These are phyloP conservation scores for Parmelia sp. DNA, from an alignment of 495 filamentous ascomycete species.

Conservation along the genomic window DNA sequence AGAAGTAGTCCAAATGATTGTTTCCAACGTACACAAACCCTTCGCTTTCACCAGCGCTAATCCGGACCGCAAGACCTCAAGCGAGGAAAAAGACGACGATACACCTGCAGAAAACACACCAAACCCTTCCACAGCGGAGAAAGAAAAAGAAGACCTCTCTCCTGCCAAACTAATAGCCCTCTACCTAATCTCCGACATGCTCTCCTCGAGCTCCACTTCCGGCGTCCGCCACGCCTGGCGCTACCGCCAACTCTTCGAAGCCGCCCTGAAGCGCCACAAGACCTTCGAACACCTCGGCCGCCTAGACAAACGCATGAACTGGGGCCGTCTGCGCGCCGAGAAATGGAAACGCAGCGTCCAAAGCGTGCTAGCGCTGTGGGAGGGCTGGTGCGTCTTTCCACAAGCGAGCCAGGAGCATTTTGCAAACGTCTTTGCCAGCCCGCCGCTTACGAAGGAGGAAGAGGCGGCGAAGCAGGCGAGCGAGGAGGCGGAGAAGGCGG, in stretches of 20 bases:
- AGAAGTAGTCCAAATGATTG: constrained; percentile 83
- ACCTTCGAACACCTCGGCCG: constrained; percentile 78
- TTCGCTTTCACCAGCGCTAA: constrained; percentile 58
- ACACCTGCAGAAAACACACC: constrained; percentile 21
- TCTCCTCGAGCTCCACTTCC: constrained; percentile 74
- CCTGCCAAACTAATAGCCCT: constrained; percentile 73
- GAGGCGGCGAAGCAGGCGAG: constrained; percentile 28
- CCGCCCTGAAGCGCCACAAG: constrained; percentile 56
- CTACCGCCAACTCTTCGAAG: constrained; percentile 81
- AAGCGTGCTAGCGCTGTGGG: constrained; percentile 70
- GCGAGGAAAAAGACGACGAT: constrained; percentile 28
- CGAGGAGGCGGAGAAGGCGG: constrained; percentile 47
- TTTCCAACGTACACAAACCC: constrained; percentile 70
- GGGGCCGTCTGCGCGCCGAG: constrained; percentile 78
- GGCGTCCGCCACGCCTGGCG: constrained; percentile 87
- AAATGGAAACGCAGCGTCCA: constrained; percentile 86
- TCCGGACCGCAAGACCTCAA: constrained; percentile 32
- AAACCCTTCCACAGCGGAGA: constrained; percentile 26
- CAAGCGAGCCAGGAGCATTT: constrained; percentile 69
- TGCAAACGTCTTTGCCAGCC: constrained; percentile 63
- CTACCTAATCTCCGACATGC: constrained; percentile 81
- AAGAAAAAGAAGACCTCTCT: constrained; percentile 56
- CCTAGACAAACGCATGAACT: constrained; percentile 67
- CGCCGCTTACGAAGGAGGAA: constrained; percentile 53
- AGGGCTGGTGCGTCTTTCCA: constrained; percentile 83